These are phyloP conservation scores for Litchi chinensis DNA, from an alignment of 345 rosid genomes.

Conservation along the genomic window DNA sequence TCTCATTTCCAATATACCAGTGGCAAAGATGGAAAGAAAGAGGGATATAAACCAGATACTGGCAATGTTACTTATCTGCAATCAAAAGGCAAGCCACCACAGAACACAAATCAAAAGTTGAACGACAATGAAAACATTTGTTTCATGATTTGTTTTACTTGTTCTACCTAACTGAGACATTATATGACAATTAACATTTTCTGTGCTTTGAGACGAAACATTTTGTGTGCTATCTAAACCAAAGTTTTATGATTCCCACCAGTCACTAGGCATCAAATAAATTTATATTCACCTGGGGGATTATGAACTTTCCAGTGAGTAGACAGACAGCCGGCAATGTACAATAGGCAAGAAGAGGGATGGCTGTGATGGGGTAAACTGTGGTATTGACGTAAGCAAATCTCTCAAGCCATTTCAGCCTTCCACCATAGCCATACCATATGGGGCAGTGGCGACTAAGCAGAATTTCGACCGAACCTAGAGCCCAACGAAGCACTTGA, in stretches of 20 bases:
- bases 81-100: not conserved
- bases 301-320: constrained; percentile 47
- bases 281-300: constrained; percentile 41
- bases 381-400: constrained; percentile 30
- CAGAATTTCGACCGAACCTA: too few species aligned
- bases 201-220: not conserved
- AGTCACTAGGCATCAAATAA: not conserved
- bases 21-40: constrained; percentile 42
- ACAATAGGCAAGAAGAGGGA: constrained; percentile 48
- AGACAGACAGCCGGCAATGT: constrained; percentile 46
- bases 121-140: not conserved
- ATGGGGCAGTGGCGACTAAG: constrained; percentile 23
- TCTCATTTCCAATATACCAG: constrained; percentile 50
- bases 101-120: not conserved
- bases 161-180: too few species aligned
- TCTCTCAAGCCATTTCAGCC: too few species aligned
- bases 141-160: not conserved
- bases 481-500: too few species aligned
- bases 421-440: constrained; percentile 41
- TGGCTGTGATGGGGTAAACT: constrained; percentile 43
- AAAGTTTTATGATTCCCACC: too few species aligned
- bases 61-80: constrained; percentile 43
- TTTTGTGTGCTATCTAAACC: not conserved
- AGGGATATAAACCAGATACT: constrained; percentile 44
- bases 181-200: too few species aligned